phyloP scores from a whole-genome alignment of 805 yeast species.

The Cyberlindnera americana region DNA sequence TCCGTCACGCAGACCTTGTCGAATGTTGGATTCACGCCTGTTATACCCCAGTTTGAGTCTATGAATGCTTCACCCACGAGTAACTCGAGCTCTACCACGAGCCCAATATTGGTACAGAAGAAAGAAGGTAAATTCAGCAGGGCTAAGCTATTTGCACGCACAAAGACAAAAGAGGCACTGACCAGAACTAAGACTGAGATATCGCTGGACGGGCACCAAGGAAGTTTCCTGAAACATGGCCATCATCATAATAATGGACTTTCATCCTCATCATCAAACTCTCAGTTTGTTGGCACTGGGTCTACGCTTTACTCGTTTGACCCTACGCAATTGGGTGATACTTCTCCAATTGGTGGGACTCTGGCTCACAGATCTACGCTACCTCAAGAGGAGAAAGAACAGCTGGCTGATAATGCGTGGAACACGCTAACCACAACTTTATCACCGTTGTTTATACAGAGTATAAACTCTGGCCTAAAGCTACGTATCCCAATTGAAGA shows the following conservation, averaged over 20 bases:
- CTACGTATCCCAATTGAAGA: slow-evolving; percentile 55
- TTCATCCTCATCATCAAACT: slow-evolving; percentile 38
- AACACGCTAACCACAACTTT: slow-evolving; percentile 39
- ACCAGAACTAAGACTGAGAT: slow-evolving; percentile 14
- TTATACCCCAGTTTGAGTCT: slow-evolving; percentile 7
- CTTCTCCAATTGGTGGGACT: slow-evolving; percentile 13
- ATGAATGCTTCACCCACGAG: slow-evolving; percentile 9
- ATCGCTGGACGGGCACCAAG: slow-evolving; percentile 14
- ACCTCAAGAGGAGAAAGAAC: slow-evolving; percentile 35
- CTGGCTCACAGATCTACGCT: slow-evolving; percentile 16
- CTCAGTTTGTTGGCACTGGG: slow-evolving; percentile 30
- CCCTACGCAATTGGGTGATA: slow-evolving; percentile 28
- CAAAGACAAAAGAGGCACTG: slow-evolving; percentile 25
- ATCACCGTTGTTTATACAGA: slow-evolving; percentile 47
- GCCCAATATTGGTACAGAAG: slow-evolving; percentile 17
- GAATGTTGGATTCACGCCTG: slow-evolving; percentile 27
- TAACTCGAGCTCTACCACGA: slow-evolving; percentile 9
- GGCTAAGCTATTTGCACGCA: slow-evolving; percentile 27
- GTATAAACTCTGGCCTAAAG: slow-evolving; percentile 22
- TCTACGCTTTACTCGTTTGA: slow-evolving; percentile 36
- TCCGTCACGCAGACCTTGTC: slow-evolving; percentile 26
- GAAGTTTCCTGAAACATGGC: slow-evolving; percentile 20
- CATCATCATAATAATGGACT: slow-evolving; percentile 22
- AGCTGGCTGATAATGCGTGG: slow-evolving; percentile 49
- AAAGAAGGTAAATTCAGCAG: slow-evolving; percentile 24